Evolutionary conservation across 2,329 filamentous ascomycete genomes (phyloP), one percentile per base, ranked within the genome.

Genomic region (Trichoderma lentiforme): DNA sequence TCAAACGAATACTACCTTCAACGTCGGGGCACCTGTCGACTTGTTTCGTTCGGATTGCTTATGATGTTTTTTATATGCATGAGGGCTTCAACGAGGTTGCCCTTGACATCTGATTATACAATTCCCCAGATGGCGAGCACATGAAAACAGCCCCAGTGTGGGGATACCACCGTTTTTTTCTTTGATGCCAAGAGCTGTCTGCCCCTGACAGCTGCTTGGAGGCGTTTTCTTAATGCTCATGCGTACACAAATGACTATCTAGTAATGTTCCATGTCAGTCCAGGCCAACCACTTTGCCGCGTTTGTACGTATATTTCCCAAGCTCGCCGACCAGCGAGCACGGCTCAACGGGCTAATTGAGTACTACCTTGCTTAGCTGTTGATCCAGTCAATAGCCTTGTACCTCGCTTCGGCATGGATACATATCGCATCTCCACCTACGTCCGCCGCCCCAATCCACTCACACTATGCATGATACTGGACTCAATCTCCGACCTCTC

Each of bases 381-480:
- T 61, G 57, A 62, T 70, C 57, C 56, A 53, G 66, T 62, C n/a
- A 26, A 39, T 12, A 28, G 43, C 51, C 30, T 34, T 34, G 39
- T 36, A 53, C 67, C 66, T 70, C 67, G 39, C 67, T 70, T 70
- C 67, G 57, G 21, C 57, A 62, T 58, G 67, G 66, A 28, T 47
- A 30, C 36, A 66, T 26, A 51, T 60, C 39, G 56, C 66, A 53
- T 62, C 67, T 70, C 67, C 67, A 70, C 67, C 39, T 34, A 39
- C 51, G 34, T 32, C 53, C 66, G 28, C 36, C 36, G 57, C 56
- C 56, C 36, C 61, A 51, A 14, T 34, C 66, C 66, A 69, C 66
- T 14, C 66, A 69, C 67, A 70, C 57, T 62, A 70, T 62, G 67
- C 67, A 70, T 70, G 57, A 70, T 62, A 51, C 39, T 70, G 67